Evolutionary conservation across 495 filamentous ascomycete genomes (phyloP), one percentile per base, ranked within the genome.

Genomic region (Penicillium bovifimosum): DNA sequence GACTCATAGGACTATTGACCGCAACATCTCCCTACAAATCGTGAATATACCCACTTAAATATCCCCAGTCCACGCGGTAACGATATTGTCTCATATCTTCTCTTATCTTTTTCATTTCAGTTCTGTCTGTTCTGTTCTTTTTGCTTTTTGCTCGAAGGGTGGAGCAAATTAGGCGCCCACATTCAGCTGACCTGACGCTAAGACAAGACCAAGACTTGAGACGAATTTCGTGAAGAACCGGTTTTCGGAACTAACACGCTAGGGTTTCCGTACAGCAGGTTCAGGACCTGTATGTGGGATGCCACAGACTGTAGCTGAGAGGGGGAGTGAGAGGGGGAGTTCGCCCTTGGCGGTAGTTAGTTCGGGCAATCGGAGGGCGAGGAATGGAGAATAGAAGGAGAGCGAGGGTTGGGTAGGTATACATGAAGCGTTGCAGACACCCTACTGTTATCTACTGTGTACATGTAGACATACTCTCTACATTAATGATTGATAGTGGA

Each of bases 181-280:
- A 45, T 65, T 65, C 56, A 64, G 61, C 59, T 62, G 62, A 62
- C 59, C 59, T 62, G 62, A 62, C 59, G 59, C 46, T 52, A 42
- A 50, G 31, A 44, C 49, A 17, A 13, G n/a, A 5, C 39, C 43
- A 31, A 13, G 6, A 9, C 20, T 24, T 8, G 6, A 26, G 18
- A 16, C 29, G 9, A 31, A 33, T 57, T 52, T 36, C 26, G 38
- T n/a, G 10, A 18, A 18, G 29, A 40, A 33, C 27, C 20, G 28
- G 20, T 26, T 41, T 43, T 42, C 24, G 8, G 35, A 40, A 17
- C 14, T 14, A 36, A 16, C 2, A 14, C 34, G 29, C 29, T 1
- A 31, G 9, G 20, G 20, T 24, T 24, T 24, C 4, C 20, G 20
- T 24, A 24, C 20, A 24, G 20, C 2, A 24, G 20, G 20, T 24